A percentile compares a stretch with the other conserved stretches of the same genome.
phyloP scores from a whole-genome alignment of 73 alveolate species.

The Diophrys sp. region DNA sequence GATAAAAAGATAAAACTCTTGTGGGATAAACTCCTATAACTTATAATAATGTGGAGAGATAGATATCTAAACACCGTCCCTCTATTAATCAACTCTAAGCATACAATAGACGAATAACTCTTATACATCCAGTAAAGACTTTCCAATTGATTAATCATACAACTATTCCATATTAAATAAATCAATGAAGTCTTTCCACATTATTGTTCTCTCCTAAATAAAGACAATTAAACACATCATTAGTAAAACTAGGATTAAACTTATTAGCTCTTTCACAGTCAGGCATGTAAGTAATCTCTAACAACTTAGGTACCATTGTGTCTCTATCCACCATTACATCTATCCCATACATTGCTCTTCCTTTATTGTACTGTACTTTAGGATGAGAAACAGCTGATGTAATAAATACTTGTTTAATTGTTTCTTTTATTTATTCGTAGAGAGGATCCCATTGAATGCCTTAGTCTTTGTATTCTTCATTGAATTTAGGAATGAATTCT shows the following conservation, averaged over 20 bases:
- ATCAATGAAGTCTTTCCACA: constrained; percentile 1
- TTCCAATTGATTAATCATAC: not conserved
- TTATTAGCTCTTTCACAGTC: constrained; percentile 88
- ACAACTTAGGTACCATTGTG: constrained; percentile 72
- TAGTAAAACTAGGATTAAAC: constrained; percentile 75
- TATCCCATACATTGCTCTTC: constrained; percentile 86
- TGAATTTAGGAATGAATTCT: constrained; percentile 51
- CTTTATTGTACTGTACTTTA: constrained; percentile 63
- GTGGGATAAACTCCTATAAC: not conserved
- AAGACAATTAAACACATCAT: constrained; percentile 72
- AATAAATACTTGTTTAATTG: constrained; percentile 61
- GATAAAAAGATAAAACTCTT: not conserved
- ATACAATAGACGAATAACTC: no score
- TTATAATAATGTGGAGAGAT: not conserved
- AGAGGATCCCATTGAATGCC: constrained; percentile 54
- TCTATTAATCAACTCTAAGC: no score
- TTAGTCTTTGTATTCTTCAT: constrained; percentile 54
- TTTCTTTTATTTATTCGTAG: constrained; percentile 55
- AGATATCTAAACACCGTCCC: not conserved
- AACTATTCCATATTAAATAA: not conserved
- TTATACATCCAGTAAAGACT: not conserved
- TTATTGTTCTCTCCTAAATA: constrained; percentile 57
- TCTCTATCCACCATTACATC: constrained; percentile 68
- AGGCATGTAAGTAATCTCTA: constrained; percentile 87
- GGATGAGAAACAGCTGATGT: constrained; percentile 64